Base-by-base conservation (phyloP, 257 asterid genomes). In the Fraxinus anomala region DNA sequence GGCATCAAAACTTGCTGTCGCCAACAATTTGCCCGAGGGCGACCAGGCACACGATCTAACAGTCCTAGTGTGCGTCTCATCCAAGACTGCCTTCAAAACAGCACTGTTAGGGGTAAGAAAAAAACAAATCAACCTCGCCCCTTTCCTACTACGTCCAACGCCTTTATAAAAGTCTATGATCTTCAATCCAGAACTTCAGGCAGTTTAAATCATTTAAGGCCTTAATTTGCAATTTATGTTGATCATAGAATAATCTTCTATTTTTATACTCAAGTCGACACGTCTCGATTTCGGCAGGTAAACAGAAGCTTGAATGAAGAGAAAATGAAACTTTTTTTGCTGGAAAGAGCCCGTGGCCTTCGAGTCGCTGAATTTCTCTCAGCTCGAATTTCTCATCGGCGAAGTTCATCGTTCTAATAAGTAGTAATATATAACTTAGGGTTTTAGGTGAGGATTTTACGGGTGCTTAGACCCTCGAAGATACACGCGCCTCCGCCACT, bases 11-110 rank as follows among this genome's bases (percentile, higher is more conserved):
- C 97, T 92, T 63, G 95, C 92, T 6, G 96, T 91, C 42, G 98
- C 97, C 82, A 96, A 76, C 42, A 83, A 80, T 39, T 86, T 88
- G 36, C 96, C 94, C 0, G 86, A 83, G 3, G 96, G 96, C 0
- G 97, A 89, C 99, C 99, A 96, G 0, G 89, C 88, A 37, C 97
- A 92, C 5, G 97, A 91, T 84, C 99, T 89, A 51, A 96, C 97
- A 23, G 97, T 91, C 82, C 97, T 82, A 39, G 88, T 89, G 77
- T 93, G 99, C 36, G 90, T 83, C 59, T 90, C 99, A 72, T 96
- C 98, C 84, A 94, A 85, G 39, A 91, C 92, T 73, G 94, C 93
- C 99, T 92, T 88, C 82, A 71, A 59, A 56, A 13, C 42, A 67
- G n/a, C 75, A 6, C 7, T 6, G 39, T 36, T 36, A 36, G 39